These are phyloP conservation scores for Mycena olivaceomarginata DNA, from an alignment of 768 basidiomycete species.

Conservation along the genomic window DNA sequence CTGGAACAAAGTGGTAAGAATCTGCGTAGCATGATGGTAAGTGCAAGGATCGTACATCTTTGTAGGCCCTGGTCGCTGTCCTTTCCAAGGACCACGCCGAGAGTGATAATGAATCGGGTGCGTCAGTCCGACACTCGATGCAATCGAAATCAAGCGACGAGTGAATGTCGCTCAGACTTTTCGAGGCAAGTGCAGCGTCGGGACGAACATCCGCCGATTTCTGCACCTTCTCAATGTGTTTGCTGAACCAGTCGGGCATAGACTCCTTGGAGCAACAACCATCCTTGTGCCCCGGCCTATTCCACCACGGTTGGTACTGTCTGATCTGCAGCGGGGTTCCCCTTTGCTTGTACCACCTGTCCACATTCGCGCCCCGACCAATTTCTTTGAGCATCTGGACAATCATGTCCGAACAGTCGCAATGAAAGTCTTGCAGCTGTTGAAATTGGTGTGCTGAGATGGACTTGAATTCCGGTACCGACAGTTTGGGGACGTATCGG, in stretches of 20 bases:
- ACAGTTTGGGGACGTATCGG: not conserved
- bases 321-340: not conserved
- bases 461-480: constrained; percentile 16
- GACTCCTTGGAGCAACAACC: too few species aligned
- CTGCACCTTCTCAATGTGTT: not conserved
- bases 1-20: too few species aligned
- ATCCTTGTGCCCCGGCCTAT: too few species aligned
- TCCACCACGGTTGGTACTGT: not conserved
- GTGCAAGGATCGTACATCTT: too few species aligned
- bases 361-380: not conserved
- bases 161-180: not conserved
- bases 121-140: too few species aligned
- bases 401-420: not conserved
- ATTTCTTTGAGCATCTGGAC: not conserved
- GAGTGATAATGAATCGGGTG: too few species aligned
- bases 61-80: too few species aligned
- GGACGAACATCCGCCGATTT: not conserved
- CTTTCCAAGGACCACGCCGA: too few species aligned
- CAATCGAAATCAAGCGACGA: too few species aligned
- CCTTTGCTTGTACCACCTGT: not conserved
- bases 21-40: too few species aligned
- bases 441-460: constrained; percentile 26
- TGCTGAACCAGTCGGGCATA: too few species aligned
- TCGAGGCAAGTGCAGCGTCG: not conserved
- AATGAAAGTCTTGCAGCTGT: constrained; percentile 16